phyloP scores from a whole-genome alignment of 768 basidiomycete genomes.

The Obba rivulosa region DNA sequence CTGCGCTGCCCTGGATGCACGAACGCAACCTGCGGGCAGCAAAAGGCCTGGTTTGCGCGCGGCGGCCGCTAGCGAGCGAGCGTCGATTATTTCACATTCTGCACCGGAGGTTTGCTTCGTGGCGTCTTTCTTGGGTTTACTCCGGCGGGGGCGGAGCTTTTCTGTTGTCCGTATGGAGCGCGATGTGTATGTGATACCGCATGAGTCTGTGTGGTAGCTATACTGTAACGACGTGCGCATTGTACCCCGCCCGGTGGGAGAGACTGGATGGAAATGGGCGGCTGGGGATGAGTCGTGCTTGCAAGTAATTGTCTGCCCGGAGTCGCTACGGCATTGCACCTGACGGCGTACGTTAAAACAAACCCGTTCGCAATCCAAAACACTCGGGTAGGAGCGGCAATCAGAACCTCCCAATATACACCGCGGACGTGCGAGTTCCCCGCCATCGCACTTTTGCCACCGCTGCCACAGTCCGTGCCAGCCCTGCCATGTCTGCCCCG shows the following conservation, averaged over 20 bases:
- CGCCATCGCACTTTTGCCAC: background rate
- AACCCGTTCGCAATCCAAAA: too few relatives aligned
- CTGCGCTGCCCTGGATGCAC: constrained; percentile 94
- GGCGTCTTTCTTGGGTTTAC: background rate
- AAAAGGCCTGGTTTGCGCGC: constrained; percentile 86
- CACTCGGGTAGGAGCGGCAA: too few relatives aligned
- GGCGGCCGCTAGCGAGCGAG: constrained; percentile 43
- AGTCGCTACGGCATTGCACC: too few relatives aligned
- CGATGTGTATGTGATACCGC: background rate
- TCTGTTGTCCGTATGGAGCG: background rate
- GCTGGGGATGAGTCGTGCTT: too few relatives aligned
- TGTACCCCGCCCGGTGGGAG: too few relatives aligned
- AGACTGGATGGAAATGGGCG: too few relatives aligned
- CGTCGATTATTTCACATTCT: background rate
- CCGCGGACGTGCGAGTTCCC: background rate
- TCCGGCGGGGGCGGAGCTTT: background rate
- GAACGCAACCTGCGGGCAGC: constrained; percentile 79
- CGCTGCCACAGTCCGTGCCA: background rate
- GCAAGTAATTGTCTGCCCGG: too few relatives aligned
- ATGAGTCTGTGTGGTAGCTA: background rate
- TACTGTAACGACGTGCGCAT: background rate
- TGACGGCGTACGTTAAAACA: too few relatives aligned
- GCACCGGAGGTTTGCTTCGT: background rate
- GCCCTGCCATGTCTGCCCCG: constrained; percentile 18
- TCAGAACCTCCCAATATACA: background rate